Evolutionary conservation across 2,329 filamentous ascomycete species (phyloP).

Genomic region (Nigrograna mackinnonii): DNA sequence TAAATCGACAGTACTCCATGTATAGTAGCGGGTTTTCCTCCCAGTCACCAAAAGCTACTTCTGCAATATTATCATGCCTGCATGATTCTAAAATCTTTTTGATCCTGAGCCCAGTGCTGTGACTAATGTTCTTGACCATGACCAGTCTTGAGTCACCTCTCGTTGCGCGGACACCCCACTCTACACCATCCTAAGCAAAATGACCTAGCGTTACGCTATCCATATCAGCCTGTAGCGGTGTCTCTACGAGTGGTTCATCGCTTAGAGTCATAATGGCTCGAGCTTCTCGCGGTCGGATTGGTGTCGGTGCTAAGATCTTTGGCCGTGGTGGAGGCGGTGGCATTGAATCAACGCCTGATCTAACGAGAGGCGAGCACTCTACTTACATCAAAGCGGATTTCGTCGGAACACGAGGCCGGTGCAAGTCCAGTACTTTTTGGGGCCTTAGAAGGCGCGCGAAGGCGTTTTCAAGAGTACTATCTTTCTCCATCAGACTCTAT

Average conservation of each 20-base stretch:
- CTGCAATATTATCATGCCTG: not conserved
- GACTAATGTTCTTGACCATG: not conserved
- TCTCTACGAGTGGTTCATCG: too few species aligned
- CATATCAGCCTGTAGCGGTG: too few species aligned
- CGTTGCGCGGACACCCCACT: not conserved
- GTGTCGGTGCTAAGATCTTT: too few species aligned
- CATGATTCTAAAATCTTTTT: not conserved
- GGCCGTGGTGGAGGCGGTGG: too few species aligned
- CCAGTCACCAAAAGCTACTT: constrained; percentile 4
- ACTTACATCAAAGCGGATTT: constrained; percentile 1
- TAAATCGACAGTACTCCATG: constrained; percentile 12
- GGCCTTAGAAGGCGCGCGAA: constrained; percentile 4
- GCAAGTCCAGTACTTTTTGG: constrained; percentile 4
- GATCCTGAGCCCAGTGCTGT: not conserved
- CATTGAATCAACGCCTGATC: too few species aligned
- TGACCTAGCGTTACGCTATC: not conserved
- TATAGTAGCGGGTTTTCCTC: constrained; percentile 3
- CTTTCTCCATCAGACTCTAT: too few species aligned
- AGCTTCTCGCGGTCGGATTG: too few species aligned
- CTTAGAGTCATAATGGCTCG: too few species aligned
- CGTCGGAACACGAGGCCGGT: constrained; percentile 1
- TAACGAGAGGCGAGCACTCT: constrained; percentile 8
- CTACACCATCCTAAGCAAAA: not conserved
- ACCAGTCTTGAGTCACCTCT: not conserved
- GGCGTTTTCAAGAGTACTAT: not conserved